Conservation (phyloP, 257 asterid species). For the Scutellaria galericulata region DNA sequence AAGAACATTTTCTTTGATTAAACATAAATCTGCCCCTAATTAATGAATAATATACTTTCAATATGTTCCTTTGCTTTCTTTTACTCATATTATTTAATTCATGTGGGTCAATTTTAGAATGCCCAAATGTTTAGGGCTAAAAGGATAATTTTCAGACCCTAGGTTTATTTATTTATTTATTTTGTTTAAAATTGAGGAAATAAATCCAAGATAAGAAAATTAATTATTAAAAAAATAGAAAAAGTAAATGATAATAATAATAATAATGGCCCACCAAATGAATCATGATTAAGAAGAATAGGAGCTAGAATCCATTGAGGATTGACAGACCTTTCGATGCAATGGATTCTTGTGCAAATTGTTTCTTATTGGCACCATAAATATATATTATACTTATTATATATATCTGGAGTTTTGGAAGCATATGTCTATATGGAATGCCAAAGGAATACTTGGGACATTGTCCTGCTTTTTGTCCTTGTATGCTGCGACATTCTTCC, state of each 20-base stretch:
- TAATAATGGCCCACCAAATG: constrained; percentile 45
- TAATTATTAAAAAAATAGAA: background rate
- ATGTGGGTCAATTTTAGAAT: background rate
- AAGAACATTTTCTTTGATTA: too few relatives aligned
- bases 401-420: constrained; percentile 59
- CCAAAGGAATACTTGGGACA: constrained; percentile 40
- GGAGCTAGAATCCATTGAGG: constrained; percentile 55
- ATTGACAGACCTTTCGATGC: constrained; percentile 45
- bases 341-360: constrained; percentile 51
- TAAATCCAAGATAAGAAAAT: background rate
- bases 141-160: background rate
- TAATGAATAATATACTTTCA: background rate
- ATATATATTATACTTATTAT: constrained; percentile 11
- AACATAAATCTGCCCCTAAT: too few relatives aligned
- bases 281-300: constrained; percentile 46
- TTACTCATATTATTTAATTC: background rate
- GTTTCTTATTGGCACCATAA: constrained; percentile 38
- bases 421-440: constrained; percentile 38
- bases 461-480: constrained; percentile 54
- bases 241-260: constrained; percentile 14
- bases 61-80: background rate
- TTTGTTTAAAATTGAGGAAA: too few relatives aligned
- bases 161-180: too few relatives aligned
- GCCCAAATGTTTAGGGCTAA: background rate
- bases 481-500: constrained; percentile 63